phyloP scores from a whole-genome alignment of 495 filamentous ascomycete genomes.

The Neurospora cerealis region DNA sequence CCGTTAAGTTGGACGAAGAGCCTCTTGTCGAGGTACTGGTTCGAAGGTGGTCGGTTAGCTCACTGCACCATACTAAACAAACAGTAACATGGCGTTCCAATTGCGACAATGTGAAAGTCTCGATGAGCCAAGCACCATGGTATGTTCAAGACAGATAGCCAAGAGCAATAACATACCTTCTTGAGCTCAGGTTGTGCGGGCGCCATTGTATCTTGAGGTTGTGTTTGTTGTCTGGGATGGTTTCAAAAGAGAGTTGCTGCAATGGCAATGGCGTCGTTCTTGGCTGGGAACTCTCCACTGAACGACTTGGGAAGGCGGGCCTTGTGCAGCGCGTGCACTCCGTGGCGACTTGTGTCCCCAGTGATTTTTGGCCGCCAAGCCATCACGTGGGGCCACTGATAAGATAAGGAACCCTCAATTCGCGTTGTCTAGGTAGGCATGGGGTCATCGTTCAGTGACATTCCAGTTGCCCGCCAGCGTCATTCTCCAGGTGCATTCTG shows the following conservation, averaged over 20 bases:
- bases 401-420: slow-evolving; percentile 16
- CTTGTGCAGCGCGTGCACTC: background rate
- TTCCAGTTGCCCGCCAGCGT: background rate
- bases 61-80: background rate
- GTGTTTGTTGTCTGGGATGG: slow-evolving; percentile 1
- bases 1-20: slow-evolving; percentile 97
- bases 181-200: slow-evolving; percentile 98
- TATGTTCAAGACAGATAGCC: background rate
- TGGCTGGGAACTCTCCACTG: background rate
- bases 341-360: background rate
- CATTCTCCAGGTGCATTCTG: background rate
- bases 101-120: background rate
- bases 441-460: background rate
- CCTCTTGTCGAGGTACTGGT: slow-evolving; percentile 96
- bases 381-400: slow-evolving; percentile 7
- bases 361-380: slow-evolving; percentile 2
- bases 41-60: slow-evolving; percentile 2
- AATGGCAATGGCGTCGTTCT: slow-evolving; percentile 2
- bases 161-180: slow-evolving; percentile 51
- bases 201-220: slow-evolving; percentile 59
- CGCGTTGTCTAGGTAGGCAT: background rate
- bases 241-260: background rate
- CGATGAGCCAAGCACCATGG: background rate
- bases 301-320: background rate
- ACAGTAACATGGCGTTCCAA: background rate